phyloP scores from a whole-genome alignment of 2,329 filamentous ascomycete genomes.

The Ascochyta clinopodiicola region DNA sequence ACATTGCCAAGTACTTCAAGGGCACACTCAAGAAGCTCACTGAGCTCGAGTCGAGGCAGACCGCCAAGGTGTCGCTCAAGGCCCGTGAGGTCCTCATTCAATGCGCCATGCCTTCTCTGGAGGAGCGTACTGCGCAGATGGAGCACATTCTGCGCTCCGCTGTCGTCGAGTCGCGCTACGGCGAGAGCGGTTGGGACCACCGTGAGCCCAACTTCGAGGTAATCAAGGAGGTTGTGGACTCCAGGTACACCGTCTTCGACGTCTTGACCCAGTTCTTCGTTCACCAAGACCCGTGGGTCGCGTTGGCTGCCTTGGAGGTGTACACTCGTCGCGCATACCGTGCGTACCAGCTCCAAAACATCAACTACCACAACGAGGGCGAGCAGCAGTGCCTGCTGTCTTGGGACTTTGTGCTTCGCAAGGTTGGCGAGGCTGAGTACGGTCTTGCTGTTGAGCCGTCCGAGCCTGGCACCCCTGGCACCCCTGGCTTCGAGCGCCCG shows the following conservation, averaged over 20 bases:
- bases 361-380: slow-evolving; percentile 81
- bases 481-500: slow-evolving; percentile 70
- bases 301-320: slow-evolving; percentile 89
- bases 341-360: slow-evolving; percentile 87
- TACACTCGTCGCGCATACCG: slow-evolving; percentile 97
- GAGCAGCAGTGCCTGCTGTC: slow-evolving; percentile 82
- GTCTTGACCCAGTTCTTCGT: slow-evolving; percentile 94
- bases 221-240: slow-evolving; percentile 97
- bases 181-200: slow-evolving; percentile 96
- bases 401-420: slow-evolving; percentile 95
- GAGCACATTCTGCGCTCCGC: slow-evolving; percentile 97
- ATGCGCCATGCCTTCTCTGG: slow-evolving; percentile 91
- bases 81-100: slow-evolving; percentile 97
- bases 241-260: slow-evolving; percentile 97
- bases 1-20: slow-evolving; percentile 87
- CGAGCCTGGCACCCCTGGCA: slow-evolving; percentile 72
- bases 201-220: slow-evolving; percentile 87
- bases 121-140: slow-evolving; percentile 95
- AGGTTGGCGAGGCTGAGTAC: slow-evolving; percentile 90
- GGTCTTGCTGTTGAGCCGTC: slow-evolving; percentile 80
- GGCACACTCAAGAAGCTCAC: slow-evolving; percentile 83
- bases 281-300: slow-evolving; percentile 93
- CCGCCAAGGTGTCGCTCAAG: slow-evolving; percentile 96
- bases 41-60: slow-evolving; percentile 84
- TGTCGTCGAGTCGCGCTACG: slow-evolving; percentile 95